Base-by-base conservation (phyloP, 257 asterid genomes). In the Petunia secreta region DNA sequence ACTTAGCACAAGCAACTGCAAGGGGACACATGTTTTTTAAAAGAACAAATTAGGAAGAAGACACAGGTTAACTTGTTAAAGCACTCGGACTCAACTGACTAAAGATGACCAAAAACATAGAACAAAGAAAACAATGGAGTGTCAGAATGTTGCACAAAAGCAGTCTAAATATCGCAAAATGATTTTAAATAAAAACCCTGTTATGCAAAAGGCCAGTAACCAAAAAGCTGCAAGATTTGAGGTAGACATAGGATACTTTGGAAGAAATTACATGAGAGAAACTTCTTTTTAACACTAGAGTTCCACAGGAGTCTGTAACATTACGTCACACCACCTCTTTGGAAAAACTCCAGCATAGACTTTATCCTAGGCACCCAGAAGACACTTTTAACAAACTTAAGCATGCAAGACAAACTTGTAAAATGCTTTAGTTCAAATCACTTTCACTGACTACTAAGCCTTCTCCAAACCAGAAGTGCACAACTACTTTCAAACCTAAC, bases 1-100 rank as follows among this genome's bases (percentile, higher is more conserved):
- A 69, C 76, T 69, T 44, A 68, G 75, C 40, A 68, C 75, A 69
- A 46, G 58, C 77, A 69, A 69, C 77, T 46, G 57, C 77, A 69
- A 69, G 59, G 46, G 25, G 76, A 9, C 76, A 69, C 16, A 46
- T 13, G 1, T 25, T 44, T 16, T 68, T 41, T 69, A 43, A 44
- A 16, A 25, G 59, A 69, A 69, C 58, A 69, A 36, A 44, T 25
- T 25, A 25, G 25, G 25, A 25, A 25, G 25, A 25, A 25, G 25
- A 25, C 25, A 25, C 25, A 46, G 59, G 59, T 34, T 46, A 36
- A 10, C 46, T 69, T 46, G 43, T 10, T 6, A 5, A 66, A 69
- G 58, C 40, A 16, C n/a, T 44, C 46, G 11, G 16, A 46, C 48
- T 16, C 40, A 44, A 69, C 46, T 69, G 40, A 5, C 58, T 3